A percentile compares a stretch with the other conserved stretches of the same genome.
Evolutionary conservation across 177 flowering plant species (phyloP).

Genomic region (Vitis hybrid): DNA sequence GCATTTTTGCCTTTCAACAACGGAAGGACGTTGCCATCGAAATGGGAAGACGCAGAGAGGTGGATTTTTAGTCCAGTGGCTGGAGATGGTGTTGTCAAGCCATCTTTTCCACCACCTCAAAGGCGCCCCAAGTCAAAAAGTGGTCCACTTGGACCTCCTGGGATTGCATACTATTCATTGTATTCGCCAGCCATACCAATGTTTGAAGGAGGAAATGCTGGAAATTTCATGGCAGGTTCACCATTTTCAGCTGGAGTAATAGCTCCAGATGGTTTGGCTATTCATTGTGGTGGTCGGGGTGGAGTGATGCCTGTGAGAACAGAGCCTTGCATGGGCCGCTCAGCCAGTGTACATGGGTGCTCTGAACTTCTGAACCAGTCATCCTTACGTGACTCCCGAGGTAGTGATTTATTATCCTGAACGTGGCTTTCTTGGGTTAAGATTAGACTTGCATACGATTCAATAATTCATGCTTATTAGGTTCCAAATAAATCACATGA

Average conservation of each 20-base stretch:
- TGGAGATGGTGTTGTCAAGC: slow-evolving; percentile 48
- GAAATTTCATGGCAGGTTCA: slow-evolving; percentile 47
- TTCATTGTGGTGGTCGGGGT: slow-evolving; percentile 26
- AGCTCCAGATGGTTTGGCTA: slow-evolving; percentile 40
- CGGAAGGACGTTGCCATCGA: slow-evolving; percentile 88
- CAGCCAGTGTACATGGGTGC: slow-evolving; percentile 88
- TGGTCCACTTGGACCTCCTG: slow-evolving; percentile 92
- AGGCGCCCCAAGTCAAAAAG: slow-evolving; percentile 88
- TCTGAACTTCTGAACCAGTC: slow-evolving; percentile 52
- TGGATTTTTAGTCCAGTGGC: slow-evolving; percentile 91
- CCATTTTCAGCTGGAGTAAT: slow-evolving; percentile 73
- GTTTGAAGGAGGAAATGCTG: slow-evolving; percentile 48
- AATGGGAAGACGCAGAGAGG: slow-evolving; percentile 99
- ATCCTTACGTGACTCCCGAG: slow-evolving; percentile 42
- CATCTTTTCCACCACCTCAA: slow-evolving; percentile 46
- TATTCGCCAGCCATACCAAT: slow-evolving; percentile 61
- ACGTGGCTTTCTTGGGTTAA: too few species aligned
- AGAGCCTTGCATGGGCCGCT: slow-evolving; percentile 78
- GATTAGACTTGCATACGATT: too few species aligned
- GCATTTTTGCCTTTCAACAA: slow-evolving; percentile 55
- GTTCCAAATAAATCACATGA: too few species aligned
- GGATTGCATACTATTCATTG: slow-evolving; percentile 56
- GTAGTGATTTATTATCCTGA: slow-evolving; percentile 24
- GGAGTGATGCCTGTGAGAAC: slow-evolving; percentile 30
- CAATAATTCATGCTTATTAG: too few species aligned